Evolutionary conservation across 495 filamentous ascomycete species (phyloP).

Genomic region (Podospora pseudoanserina): DNA sequence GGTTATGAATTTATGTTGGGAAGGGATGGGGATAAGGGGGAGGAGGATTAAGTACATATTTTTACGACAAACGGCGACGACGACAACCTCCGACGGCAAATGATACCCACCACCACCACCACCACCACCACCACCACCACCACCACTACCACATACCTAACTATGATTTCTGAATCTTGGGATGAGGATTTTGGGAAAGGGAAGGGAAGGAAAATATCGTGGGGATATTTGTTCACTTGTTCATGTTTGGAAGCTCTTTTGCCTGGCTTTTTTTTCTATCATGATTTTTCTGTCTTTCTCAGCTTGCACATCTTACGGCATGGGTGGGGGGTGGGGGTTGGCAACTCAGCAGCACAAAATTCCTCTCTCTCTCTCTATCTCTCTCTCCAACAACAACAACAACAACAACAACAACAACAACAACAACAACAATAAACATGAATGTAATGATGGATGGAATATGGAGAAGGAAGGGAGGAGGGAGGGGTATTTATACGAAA

Average conservation of each 20-base stretch:
- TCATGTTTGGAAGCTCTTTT: not conserved
- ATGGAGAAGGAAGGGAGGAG: no score
- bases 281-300: not conserved
- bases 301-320: not conserved
- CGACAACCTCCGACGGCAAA: no score
- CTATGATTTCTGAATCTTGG: not conserved
- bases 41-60: not conserved
- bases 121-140: not conserved
- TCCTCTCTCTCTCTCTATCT: not conserved
- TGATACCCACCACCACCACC: not conserved
- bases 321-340: not conserved
- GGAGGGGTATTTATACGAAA: not conserved
- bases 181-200: not conserved
- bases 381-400: no score
- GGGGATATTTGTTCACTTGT: no score
- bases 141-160: no score
- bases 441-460: not conserved
- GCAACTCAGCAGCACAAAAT: not conserved
- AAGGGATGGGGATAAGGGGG: not conserved
- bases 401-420: not conserved
- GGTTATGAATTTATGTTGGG: not conserved
- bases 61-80: not conserved
- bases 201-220: no score
- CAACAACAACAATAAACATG: not conserved
- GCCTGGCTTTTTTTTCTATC: not conserved